phyloP scores from a whole-genome alignment of 2,329 filamentous ascomycete species.

The Diplodia corticola region DNA sequence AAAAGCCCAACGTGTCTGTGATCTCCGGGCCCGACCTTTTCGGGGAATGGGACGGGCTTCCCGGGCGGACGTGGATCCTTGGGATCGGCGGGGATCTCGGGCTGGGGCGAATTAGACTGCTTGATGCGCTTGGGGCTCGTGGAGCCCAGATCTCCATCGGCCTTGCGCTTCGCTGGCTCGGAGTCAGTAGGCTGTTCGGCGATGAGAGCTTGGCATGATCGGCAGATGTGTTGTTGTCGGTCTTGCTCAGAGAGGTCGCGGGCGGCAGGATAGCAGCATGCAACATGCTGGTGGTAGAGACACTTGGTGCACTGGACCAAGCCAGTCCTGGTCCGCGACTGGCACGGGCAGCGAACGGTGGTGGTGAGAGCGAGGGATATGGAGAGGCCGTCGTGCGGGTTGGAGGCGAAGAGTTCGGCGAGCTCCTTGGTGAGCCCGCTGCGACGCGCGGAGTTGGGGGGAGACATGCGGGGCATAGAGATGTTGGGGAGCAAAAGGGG shows the following conservation, averaged over 20 bases:
- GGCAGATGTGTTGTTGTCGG: neutral
- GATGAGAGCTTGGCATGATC: neutral
- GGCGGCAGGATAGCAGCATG: constrained; percentile 6
- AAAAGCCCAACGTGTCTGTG: too few species aligned
- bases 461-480: constrained; percentile 14
- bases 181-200: neutral
- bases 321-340: constrained; percentile 16
- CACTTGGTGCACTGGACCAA: constrained; percentile 3
- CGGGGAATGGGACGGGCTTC: constrained; percentile 79
- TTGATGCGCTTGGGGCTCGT: constrained; percentile 60
- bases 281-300: constrained; percentile 4
- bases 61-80: constrained; percentile 46
- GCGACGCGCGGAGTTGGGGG: constrained; percentile 1
- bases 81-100: constrained; percentile 40
- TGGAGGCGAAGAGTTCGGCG: constrained; percentile 26
- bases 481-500: constrained; percentile 13
- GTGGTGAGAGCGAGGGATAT: constrained; percentile 6
- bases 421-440: constrained; percentile 4
- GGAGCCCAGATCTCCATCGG: constrained; percentile 64
- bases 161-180: constrained; percentile 66
- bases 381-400: constrained; percentile 20
- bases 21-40: constrained; percentile 61
- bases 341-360: constrained; percentile 25
- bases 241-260: neutral
- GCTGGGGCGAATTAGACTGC: constrained; percentile 27